These are phyloP conservation scores for Leccinum solheimii DNA, from an alignment of 1,284 basidiomycete species.

Conservation along the genomic window DNA sequence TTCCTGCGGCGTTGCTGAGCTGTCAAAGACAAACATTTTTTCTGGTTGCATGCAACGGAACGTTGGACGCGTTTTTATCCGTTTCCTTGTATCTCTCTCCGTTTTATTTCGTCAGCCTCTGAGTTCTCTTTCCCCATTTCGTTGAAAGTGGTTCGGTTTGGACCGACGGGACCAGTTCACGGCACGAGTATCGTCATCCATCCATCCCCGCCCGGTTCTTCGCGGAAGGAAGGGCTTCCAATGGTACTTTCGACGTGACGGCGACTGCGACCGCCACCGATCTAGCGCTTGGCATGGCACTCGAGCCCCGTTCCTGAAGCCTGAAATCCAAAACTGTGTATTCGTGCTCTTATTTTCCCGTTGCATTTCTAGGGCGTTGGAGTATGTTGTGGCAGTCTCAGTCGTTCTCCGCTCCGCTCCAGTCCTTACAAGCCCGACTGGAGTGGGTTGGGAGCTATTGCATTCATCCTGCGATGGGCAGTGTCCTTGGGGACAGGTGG, in stretches of 20 bases:
- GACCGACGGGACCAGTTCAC: neutral
- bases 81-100: neutral
- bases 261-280: conserved; percentile 5
- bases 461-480: neutral
- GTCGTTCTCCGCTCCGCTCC: neutral
- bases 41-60: neutral
- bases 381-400: neutral
- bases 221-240: conserved; percentile 19
- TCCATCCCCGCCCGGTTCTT: conserved; percentile 13
- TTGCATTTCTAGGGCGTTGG: conserved; percentile 1
- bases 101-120: neutral
- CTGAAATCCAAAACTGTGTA: neutral
- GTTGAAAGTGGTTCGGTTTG: conserved; percentile 13
- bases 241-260: conserved; percentile 17
- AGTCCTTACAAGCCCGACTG: neutral
- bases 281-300: neutral
- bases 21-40: neutral
- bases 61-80: neutral
- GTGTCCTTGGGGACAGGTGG: neutral
- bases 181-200: neutral
- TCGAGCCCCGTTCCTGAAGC: neutral
- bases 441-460: neutral
- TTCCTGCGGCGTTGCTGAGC: conserved; percentile 1
- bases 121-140: neutral
- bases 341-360: neutral